A percentile compares a stretch with the other conserved stretches of the same genome.
Evolutionary conservation across 106 monocot species (phyloP).

Genomic region (Posidonia australis): DNA sequence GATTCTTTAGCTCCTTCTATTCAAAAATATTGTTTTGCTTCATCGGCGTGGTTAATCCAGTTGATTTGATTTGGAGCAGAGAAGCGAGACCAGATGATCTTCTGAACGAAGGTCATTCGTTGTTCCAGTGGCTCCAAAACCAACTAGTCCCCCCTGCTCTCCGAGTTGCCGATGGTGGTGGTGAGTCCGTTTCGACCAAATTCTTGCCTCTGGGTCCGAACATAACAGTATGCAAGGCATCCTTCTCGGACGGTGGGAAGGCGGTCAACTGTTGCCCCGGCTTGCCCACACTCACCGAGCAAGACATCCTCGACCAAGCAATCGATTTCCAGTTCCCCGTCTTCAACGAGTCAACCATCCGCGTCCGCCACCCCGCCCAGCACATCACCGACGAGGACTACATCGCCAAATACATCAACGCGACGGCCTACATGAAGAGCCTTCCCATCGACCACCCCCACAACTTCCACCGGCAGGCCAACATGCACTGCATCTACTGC

Average conservation of each 20-base stretch:
- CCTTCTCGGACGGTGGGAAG: slow-evolving; percentile 1
- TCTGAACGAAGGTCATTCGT: too few relatives aligned
- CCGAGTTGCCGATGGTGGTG: too few relatives aligned
- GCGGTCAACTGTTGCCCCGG: slow-evolving; percentile 14
- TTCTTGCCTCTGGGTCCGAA: slow-evolving; percentile 6
- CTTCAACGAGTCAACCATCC: slow-evolving; percentile 6
- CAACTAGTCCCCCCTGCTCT: too few relatives aligned
- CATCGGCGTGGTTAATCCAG: too few relatives aligned
- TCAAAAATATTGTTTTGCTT: too few relatives aligned
- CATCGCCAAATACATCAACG: slow-evolving; percentile 33
- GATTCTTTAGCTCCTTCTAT: too few relatives aligned
- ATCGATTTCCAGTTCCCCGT: slow-evolving; percentile 10
- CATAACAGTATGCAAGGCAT: slow-evolving; percentile 1
- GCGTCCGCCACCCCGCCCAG: slow-evolving; percentile 45
- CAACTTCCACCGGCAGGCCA: slow-evolving; percentile 41
- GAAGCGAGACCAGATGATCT: too few relatives aligned
- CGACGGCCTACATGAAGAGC: slow-evolving; percentile 30
- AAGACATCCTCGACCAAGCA: not conserved
- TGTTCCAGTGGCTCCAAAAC: too few relatives aligned
- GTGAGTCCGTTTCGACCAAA: too few relatives aligned
- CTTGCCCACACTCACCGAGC: not conserved
- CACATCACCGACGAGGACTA: slow-evolving; percentile 18
- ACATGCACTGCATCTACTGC: slow-evolving; percentile 47
- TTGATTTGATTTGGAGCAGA: too few relatives aligned
- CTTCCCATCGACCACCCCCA: slow-evolving; percentile 43